Conservation (phyloP, 116 monocot genomes). For the Papilionanthe hybrid region DNA sequence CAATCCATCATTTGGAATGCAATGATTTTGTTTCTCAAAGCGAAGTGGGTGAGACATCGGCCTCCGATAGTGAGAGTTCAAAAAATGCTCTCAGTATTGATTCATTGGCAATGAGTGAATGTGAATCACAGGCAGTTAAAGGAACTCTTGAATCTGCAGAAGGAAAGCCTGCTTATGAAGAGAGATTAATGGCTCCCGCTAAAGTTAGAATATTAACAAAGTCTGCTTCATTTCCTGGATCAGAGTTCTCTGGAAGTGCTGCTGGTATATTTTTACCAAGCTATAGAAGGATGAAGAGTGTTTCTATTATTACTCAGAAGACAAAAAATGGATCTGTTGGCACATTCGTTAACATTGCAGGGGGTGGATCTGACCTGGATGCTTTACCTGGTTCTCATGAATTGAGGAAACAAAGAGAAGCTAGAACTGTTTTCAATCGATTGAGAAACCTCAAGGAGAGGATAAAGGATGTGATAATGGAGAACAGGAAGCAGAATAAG, state of each 20-base stretch:
- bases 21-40: conserved; percentile 39
- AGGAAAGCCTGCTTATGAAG: conserved; percentile 2
- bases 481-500: conserved; percentile 32
- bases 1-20: conserved; percentile 65
- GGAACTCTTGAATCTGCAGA: too few relatives aligned
- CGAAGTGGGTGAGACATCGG: conserved; percentile 5
- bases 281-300: conserved; percentile 5
- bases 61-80: conserved; percentile 7
- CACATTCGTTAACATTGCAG: neutral
- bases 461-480: conserved; percentile 45
- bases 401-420: conserved; percentile 12
- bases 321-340: neutral
- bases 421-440: conserved; percentile 9
- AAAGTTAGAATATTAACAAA: neutral
- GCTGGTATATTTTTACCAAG: neutral
- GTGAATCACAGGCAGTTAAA: neutral
- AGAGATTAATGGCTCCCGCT: neutral
- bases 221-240: conserved; percentile 7
- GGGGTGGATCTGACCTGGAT: neutral
- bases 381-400: conserved; percentile 8
- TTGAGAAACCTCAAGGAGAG: conserved; percentile 31
- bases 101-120: conserved; percentile 5
- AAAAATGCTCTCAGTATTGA: conserved; percentile 2
- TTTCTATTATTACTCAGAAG: conserved; percentile 5
- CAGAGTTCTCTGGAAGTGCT: neutral